A percentile compares a stretch with the other conserved stretches of the same genome.
These are phyloP conservation scores for Calocybe gambosa DNA, from an alignment of 1,284 basidiomycete species.

Conservation along the genomic window DNA sequence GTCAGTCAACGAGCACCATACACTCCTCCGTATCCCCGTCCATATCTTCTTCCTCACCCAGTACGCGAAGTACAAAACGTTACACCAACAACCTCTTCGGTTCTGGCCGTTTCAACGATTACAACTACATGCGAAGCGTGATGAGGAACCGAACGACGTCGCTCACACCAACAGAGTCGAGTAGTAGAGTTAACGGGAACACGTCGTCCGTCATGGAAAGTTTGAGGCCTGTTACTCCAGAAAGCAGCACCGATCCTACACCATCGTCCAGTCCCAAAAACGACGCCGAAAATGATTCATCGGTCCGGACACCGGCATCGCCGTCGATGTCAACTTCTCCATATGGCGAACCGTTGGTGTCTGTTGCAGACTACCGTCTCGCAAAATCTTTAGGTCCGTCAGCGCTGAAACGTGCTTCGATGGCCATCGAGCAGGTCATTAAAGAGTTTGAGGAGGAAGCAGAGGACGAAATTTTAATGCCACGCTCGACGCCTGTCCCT, in stretches of 20 bases:
- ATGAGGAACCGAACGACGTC: slow-evolving; percentile 42
- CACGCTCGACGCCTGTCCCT: slow-evolving; percentile 48
- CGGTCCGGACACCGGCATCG: slow-evolving; percentile 31
- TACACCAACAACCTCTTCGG: slow-evolving; percentile 82
- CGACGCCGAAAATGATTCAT: slow-evolving; percentile 26
- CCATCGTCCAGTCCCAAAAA: slow-evolving; percentile 43
- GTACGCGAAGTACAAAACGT: slow-evolving; percentile 46
- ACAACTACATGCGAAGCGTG: slow-evolving; percentile 58
- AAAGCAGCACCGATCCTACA: slow-evolving; percentile 31
- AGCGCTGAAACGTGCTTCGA: slow-evolving; percentile 56
- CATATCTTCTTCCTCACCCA: slow-evolving; percentile 42
- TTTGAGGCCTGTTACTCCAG: slow-evolving; percentile 48
- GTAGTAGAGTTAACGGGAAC: slow-evolving; percentile 19
- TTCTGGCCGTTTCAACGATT: slow-evolving; percentile 69
- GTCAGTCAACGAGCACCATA: slow-evolving; percentile 36
- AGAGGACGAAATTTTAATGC: slow-evolving; percentile 69
- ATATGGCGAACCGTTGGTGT: slow-evolving; percentile 28
- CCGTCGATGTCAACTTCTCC: slow-evolving; percentile 28
- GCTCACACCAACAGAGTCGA: slow-evolving; percentile 42
- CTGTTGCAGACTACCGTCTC: slow-evolving; percentile 38
- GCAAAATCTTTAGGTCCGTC: slow-evolving; percentile 46
- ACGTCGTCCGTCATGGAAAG: slow-evolving; percentile 40
- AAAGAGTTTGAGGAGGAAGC: slow-evolving; percentile 64
- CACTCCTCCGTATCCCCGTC: slow-evolving; percentile 26
- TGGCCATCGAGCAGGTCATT: slow-evolving; percentile 68